Evolutionary conservation across 257 asterid species (phyloP).

Genomic region (Galeopsis tetrahit): DNA sequence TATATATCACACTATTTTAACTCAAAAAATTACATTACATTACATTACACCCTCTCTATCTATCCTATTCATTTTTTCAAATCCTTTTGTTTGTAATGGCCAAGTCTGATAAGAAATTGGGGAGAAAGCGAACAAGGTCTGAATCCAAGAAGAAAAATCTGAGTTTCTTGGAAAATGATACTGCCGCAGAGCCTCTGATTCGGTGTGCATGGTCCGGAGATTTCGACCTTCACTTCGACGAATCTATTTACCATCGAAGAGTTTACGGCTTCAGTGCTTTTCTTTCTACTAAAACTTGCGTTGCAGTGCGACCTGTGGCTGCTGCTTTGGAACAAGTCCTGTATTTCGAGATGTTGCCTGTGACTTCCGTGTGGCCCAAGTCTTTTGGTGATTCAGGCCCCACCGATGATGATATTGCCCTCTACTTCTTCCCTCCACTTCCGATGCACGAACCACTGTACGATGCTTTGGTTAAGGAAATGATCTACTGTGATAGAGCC

Average conservation of each 20-base stretch:
- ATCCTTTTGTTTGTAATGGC: no score
- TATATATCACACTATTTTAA: no score
- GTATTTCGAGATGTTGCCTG: neutral
- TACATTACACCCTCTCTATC: no score
- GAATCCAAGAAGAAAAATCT: no score
- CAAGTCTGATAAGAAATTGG: no score
- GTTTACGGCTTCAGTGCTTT: neutral
- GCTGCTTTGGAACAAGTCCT: neutral
- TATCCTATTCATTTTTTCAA: no score
- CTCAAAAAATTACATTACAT: no score
- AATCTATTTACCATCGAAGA: neutral
- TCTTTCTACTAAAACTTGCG: neutral
- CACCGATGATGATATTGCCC: neutral
- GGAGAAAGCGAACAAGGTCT: no score
- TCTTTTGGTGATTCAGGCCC: neutral
- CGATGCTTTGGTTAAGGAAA: neutral
- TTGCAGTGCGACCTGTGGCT: neutral
- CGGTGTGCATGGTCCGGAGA: neutral
- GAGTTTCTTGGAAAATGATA: no score
- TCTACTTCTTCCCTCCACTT: neutral
- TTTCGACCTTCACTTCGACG: neutral
- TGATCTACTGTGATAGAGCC: neutral
- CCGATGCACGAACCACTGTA: neutral
- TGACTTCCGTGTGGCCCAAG: neutral
- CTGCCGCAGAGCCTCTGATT: neutral